phyloP scores from a whole-genome alignment of 345 rosid species.

The Mangifera indica region DNA sequence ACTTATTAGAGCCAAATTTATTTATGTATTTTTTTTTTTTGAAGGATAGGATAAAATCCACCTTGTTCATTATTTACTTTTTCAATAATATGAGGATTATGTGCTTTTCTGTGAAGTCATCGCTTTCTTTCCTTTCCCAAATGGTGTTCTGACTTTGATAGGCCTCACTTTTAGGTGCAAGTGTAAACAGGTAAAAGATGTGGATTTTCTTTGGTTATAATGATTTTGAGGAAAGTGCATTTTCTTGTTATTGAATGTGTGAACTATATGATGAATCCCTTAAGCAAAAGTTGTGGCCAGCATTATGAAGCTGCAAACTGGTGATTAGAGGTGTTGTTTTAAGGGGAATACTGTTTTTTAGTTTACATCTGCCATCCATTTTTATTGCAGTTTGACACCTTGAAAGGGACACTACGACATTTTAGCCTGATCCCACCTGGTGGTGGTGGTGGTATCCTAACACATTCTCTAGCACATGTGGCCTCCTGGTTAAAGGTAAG shows the following conservation, averaged over 20 bases:
- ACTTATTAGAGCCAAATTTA: not conserved
- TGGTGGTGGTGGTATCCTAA: constrained; percentile 81
- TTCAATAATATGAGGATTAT: not conserved
- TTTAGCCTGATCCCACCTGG: constrained; percentile 87
- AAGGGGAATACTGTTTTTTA: too few relatives aligned
- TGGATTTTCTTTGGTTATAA: not conserved
- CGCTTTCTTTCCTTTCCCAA: not conserved
- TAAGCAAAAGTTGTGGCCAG: too few relatives aligned
- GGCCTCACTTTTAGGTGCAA: not conserved
- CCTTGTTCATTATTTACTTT: not conserved
- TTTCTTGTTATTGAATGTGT: too few relatives aligned
- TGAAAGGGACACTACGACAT: constrained; percentile 82
- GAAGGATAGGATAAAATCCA: not conserved
- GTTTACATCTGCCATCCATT: not conserved
- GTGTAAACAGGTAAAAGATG: not conserved
- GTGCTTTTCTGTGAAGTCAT: too few relatives aligned
- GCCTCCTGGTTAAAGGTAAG: constrained; percentile 90
- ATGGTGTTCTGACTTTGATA: not conserved
- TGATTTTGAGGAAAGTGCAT: too few relatives aligned
- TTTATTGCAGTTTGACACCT: constrained; percentile 59
- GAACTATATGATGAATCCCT: too few relatives aligned
- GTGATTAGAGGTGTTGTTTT: too few relatives aligned
- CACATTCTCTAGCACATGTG: constrained; percentile 71
- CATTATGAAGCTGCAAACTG: too few relatives aligned
- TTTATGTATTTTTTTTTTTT: not conserved